phyloP scores from a whole-genome alignment of 441 rosid genomes.

The Raphanus hybrid region DNA sequence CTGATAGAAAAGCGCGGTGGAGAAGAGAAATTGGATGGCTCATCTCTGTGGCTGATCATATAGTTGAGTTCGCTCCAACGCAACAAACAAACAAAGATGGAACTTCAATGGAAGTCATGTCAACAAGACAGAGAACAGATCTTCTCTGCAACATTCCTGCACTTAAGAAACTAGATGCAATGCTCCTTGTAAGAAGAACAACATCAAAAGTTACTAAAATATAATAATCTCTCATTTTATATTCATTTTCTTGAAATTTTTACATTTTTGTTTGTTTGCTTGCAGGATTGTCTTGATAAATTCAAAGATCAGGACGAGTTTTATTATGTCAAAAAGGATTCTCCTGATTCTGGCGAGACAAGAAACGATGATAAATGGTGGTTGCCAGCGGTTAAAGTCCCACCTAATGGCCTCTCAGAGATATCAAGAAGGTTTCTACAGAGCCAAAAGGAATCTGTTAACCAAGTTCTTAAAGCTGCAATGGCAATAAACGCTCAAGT shows the following conservation, averaged over 20 bases:
- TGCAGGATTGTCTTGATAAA: constrained; percentile 78
- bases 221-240: neutral
- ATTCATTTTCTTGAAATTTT: neutral
- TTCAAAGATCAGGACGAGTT: constrained; percentile 55
- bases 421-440: constrained; percentile 50
- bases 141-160: constrained; percentile 91
- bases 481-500: constrained; percentile 60
- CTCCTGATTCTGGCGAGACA: constrained; percentile 33
- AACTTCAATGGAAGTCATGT: constrained; percentile 88
- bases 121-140: constrained; percentile 75
- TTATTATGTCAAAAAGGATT: constrained; percentile 41
- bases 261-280: neutral
- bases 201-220: neutral
- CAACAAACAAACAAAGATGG: constrained; percentile 83
- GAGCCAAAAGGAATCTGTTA: constrained; percentile 52
- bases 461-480: constrained; percentile 66
- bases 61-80: constrained; percentile 84
- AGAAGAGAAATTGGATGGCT: constrained; percentile 85
- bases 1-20: constrained; percentile 79
- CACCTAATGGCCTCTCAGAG: constrained; percentile 55
- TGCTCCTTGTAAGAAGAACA: constrained; percentile 71
- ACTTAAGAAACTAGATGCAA: constrained; percentile 78
- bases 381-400: constrained; percentile 62
- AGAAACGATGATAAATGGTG: constrained; percentile 63
- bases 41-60: constrained; percentile 74